These are phyloP conservation scores for Adansonia grandidieri DNA, from an alignment of 441 rosid species.

Conservation along the genomic window DNA sequence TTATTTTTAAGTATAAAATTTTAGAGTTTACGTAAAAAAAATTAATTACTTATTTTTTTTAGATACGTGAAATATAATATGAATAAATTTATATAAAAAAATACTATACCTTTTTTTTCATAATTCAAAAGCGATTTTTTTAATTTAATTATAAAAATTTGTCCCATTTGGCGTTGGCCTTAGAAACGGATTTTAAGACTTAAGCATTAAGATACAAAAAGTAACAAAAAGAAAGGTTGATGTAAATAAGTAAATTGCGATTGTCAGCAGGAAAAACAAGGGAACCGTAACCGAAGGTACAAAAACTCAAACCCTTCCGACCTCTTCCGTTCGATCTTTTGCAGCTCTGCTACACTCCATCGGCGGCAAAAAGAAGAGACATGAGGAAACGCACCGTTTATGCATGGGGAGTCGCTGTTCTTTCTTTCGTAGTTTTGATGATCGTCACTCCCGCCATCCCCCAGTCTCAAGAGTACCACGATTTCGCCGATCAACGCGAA, in stretches of 20 bases:
- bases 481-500: slow-evolving; percentile 86
- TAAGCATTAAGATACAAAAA: neutral
- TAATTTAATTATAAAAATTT: no score
- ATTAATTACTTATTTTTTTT: no score
- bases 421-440: slow-evolving; percentile 76
- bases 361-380: slow-evolving; percentile 8
- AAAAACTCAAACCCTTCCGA: no score
- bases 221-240: slow-evolving; percentile 17
- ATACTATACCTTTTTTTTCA: no score
- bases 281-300: slow-evolving; percentile 8
- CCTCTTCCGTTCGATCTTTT: neutral
- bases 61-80: no score
- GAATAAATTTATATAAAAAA: no score
- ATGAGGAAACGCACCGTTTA: slow-evolving; percentile 62
- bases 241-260: neutral
- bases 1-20: no score
- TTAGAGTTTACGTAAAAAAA: no score
- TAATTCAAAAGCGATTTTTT: no score
- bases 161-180: neutral
- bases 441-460: slow-evolving; percentile 83
- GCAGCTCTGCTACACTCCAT: neutral
- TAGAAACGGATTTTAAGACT: neutral
- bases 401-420: slow-evolving; percentile 66
- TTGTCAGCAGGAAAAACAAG: neutral
- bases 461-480: slow-evolving; percentile 79